phyloP scores from a whole-genome alignment of 192 early-diverging fungal species.

The Entomortierella chlamydospora region DNA sequence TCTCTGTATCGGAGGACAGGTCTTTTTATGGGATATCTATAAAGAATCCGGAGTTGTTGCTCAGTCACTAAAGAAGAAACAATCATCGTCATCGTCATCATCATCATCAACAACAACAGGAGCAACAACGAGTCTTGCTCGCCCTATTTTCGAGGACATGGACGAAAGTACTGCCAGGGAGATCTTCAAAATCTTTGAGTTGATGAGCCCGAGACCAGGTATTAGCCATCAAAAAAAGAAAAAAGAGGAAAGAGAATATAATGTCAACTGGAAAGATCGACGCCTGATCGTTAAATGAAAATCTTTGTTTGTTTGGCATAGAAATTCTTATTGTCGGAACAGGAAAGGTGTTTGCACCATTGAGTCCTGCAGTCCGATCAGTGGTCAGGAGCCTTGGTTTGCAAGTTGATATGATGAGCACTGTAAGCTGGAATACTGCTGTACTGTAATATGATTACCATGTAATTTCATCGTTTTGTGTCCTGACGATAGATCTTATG shows the following conservation, averaged over 20 bases:
- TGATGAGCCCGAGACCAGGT: constrained; percentile 69
- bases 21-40: constrained; percentile 69
- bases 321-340: constrained; percentile 71
- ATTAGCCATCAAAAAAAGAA: constrained; percentile 10
- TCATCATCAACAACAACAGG: constrained; percentile 6
- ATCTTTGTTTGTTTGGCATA: too few species aligned
- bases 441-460: background rate
- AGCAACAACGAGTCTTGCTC: constrained; percentile 8
- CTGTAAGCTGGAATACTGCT: constrained; percentile 53
- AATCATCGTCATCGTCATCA: background rate
- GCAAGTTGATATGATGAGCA: constrained; percentile 69
- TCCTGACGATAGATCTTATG: too few species aligned
- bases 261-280: too few species aligned
- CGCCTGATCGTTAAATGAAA: too few species aligned
- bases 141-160: constrained; percentile 43
- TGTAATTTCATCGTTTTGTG: background rate
- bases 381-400: constrained; percentile 64
- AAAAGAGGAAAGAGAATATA: background rate
- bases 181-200: constrained; percentile 65
- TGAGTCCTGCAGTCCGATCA: constrained; percentile 59
- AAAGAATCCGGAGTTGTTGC: constrained; percentile 32
- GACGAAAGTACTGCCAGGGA: constrained; percentile 59
- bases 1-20: constrained; percentile 63
- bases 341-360: constrained; percentile 61
- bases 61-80: background rate